phyloP scores from a whole-genome alignment of 139 green algal species.

The Spirogloea muscicola region DNA sequence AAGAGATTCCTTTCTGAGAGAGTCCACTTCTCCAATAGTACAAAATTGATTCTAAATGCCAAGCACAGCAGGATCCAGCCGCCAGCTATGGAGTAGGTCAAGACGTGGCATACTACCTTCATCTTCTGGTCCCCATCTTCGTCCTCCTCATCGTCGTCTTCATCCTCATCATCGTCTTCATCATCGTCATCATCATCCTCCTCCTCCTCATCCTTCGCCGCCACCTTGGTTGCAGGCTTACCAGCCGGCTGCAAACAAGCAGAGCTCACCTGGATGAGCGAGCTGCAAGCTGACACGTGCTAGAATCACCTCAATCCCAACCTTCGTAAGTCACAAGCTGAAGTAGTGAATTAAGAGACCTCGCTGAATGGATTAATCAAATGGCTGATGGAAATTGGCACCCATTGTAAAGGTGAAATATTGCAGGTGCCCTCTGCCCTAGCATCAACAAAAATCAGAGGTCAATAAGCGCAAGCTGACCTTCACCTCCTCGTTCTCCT shows the following conservation, averaged over 20 bases:
- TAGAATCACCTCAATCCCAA: too few species aligned
- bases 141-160: background rate
- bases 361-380: too few species aligned
- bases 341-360: too few species aligned
- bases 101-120: background rate
- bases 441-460: too few species aligned
- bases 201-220: background rate
- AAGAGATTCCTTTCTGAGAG: background rate
- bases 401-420: too few species aligned
- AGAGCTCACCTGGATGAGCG: too few species aligned
- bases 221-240: constrained; percentile 5
- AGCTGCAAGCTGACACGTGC: too few species aligned
- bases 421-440: too few species aligned
- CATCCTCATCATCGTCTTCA: constrained; percentile 14
- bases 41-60: background rate
- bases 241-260: background rate
- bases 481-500: too few species aligned
- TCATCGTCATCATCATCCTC: constrained; percentile 7
- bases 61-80: background rate
- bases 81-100: background rate
- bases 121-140: background rate
- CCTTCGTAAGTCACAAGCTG: too few species aligned
- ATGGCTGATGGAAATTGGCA: too few species aligned
- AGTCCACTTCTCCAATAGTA: background rate
- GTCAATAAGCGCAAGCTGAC: too few species aligned